phyloP scores from a whole-genome alignment of 108 stramenopile species.

The Skeletonema tropicum region DNA sequence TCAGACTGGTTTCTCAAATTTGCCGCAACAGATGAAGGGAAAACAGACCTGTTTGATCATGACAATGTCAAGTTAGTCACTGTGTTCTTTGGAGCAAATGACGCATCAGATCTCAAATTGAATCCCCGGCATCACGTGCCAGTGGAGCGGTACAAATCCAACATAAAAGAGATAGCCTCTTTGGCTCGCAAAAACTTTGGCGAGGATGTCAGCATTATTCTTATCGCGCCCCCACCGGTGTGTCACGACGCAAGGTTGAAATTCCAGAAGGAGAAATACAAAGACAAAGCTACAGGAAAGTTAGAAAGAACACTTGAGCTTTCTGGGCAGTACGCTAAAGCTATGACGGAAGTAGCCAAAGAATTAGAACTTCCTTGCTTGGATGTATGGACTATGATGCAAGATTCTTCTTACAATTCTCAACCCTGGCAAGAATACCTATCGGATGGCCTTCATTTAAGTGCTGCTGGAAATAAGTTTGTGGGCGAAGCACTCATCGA shows the following conservation, averaged over 20 bases:
- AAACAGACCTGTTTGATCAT: constrained; percentile 36
- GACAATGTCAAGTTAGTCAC: constrained; percentile 36
- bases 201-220: constrained; percentile 43
- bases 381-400: constrained; percentile 55
- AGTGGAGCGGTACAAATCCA: constrained; percentile 55
- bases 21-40: constrained; percentile 18
- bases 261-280: constrained; percentile 63
- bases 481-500: constrained; percentile 50
- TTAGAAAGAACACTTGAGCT: constrained; percentile 63
- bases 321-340: constrained; percentile 50
- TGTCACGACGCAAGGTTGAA: constrained; percentile 58
- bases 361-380: constrained; percentile 48
- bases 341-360: constrained; percentile 49
- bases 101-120: constrained; percentile 50
- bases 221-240: constrained; percentile 78
- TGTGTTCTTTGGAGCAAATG: constrained; percentile 83
- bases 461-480: constrained; percentile 56
- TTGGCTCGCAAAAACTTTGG: constrained; percentile 26
- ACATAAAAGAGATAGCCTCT: constrained; percentile 59
- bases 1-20: constrained; percentile 36
- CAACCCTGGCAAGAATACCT: constrained; percentile 37
- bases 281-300: constrained; percentile 63
- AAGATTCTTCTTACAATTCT: constrained; percentile 30
- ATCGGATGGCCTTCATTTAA: constrained; percentile 79
- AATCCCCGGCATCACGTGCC: constrained; percentile 67